Conservation (phyloP, 2,329 filamentous ascomycete genomes). For the Fusarium vanettenii region DNA sequence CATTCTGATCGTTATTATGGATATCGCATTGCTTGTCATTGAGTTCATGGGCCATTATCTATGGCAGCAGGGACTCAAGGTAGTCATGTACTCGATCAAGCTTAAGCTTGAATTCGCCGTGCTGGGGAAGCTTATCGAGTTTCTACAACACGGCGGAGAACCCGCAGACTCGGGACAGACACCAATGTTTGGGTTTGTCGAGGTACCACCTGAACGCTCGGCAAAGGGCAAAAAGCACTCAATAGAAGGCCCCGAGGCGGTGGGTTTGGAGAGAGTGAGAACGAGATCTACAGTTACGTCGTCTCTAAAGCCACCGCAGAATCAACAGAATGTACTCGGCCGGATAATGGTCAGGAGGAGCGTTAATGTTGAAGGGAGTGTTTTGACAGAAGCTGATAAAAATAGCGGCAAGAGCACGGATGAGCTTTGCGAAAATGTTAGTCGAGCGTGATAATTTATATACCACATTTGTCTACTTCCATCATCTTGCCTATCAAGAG, state of each 20-base stretch:
- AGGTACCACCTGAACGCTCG: slow-evolving; percentile 25
- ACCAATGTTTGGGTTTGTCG: slow-evolving; percentile 30
- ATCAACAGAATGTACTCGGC: neutral
- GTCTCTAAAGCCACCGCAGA: slow-evolving; percentile 5
- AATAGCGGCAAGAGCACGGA: slow-evolving; percentile 5
- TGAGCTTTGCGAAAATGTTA: neutral
- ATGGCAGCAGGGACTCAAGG: slow-evolving; percentile 50
- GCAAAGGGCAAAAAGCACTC: neutral
- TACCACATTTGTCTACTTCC: neutral
- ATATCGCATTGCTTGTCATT: slow-evolving; percentile 50
- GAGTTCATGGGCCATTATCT: slow-evolving; percentile 47
- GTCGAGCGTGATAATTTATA: neutral
- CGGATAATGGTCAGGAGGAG: neutral
- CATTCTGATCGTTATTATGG: slow-evolving; percentile 55
- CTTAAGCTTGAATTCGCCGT: slow-evolving; percentile 52
- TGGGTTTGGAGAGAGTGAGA: slow-evolving; percentile 9
- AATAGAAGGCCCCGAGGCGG: neutral
- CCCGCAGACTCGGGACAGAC: neutral
- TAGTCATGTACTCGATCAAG: slow-evolving; percentile 51
- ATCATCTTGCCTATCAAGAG: neutral
- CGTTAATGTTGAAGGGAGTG: slow-evolving; percentile 11
- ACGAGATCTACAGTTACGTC: slow-evolving; percentile 8
- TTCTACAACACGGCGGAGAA: slow-evolving; percentile 45
- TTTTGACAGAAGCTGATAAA: slow-evolving; percentile 12
- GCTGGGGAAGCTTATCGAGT: slow-evolving; percentile 49